Evolutionary conservation across 768 basidiomycete genomes (phyloP), one percentile per base, ranked within the genome.

Genomic region (Rhodotorula graminis): DNA sequence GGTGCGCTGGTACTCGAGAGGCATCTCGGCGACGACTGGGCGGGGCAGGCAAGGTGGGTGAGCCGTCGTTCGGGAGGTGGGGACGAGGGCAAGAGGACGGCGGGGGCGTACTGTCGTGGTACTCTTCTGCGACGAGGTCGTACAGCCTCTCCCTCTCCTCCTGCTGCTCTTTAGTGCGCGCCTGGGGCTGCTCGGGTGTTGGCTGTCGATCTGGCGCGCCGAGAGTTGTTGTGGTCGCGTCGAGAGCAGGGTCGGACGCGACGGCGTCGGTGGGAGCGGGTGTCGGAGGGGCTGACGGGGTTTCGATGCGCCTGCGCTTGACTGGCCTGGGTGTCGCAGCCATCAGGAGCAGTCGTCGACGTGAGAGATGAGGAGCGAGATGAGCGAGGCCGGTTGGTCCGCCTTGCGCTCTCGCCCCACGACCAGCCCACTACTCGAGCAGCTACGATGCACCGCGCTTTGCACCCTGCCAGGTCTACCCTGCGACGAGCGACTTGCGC

Each of bases 1-100:
- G 64, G 88, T 88, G 57, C 91, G 84, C 70, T 89, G 87, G 31
- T 92, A 80, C 40, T 88, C 87, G 65, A 91, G 81, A 1, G 91
- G 91, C 15, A 93, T 81, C 79, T 91, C 89, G 70, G 91, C 89
- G 64, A 92, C 84, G 61, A 88, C 91, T 93, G 60, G n/a, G 60
- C 21, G 31, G 21, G 3, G 46, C 46, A 25, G 40, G 12, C n/a
- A 40, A 31, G 37, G 63, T 65, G 63, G 56, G 47, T 27, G 27
- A 57, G 65, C 61, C 47, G 37, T 37, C 9, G 37, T 37, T 37
- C 14, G 27, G 57, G 52, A 29, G 50, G 25, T 61, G 12, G 29
- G 11, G 49, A 40, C n/a, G 40, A 50, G 50, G n/a, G 50, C 31
- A n/a, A n/a, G 31, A 27, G 27, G 57, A 47, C n/a, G 12, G 40